Percentiles rank a stretch among this genome's conserved stretches.
These are phyloP conservation scores for Ceratocystis huliohia DNA, from an alignment of 2,329 filamentous ascomycete species.

Conservation along the genomic window DNA sequence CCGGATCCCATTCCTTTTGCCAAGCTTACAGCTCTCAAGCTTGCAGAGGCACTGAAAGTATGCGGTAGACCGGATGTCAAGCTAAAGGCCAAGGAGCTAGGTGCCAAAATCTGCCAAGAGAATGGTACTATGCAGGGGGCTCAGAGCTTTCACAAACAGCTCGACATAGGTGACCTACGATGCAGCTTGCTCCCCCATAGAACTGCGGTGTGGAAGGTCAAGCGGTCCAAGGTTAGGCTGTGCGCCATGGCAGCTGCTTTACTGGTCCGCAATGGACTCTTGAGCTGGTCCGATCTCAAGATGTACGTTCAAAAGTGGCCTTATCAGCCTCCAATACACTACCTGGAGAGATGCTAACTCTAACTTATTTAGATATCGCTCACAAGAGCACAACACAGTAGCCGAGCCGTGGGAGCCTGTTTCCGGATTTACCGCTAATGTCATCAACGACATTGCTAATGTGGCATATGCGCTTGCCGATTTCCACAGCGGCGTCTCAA, in stretches of 20 bases:
- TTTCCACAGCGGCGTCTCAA: slow-evolving; percentile 36
- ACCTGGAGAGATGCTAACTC: slow-evolving; percentile 22
- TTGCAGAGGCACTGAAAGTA: slow-evolving; percentile 50
- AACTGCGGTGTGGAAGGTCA: slow-evolving; percentile 63
- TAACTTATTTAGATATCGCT: slow-evolving; percentile 29
- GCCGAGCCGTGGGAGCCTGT: slow-evolving; percentile 70
- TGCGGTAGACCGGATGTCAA: slow-evolving; percentile 49
- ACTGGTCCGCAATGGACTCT: slow-evolving; percentile 48
- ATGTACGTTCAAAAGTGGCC: slow-evolving; percentile 30
- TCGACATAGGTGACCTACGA: slow-evolving; percentile 52
- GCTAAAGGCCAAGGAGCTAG: slow-evolving; percentile 44
- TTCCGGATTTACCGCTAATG: slow-evolving; percentile 59
- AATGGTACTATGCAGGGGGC: slow-evolving; percentile 50
- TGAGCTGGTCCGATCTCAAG: slow-evolving; percentile 60
- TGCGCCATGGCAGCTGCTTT: slow-evolving; percentile 62
- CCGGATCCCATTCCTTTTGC: slow-evolving; percentile 58
- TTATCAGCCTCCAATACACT: slow-evolving; percentile 30
- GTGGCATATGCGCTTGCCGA: slow-evolving; percentile 77
- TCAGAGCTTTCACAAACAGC: slow-evolving; percentile 56
- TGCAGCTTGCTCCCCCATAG: slow-evolving; percentile 57
- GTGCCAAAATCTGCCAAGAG: slow-evolving; percentile 54
- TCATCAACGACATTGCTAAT: slow-evolving; percentile 70
- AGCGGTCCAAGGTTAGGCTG: slow-evolving; percentile 47
- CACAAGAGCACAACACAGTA: slow-evolving; percentile 60
- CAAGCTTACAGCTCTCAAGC: slow-evolving; percentile 49